phyloP scores from a whole-genome alignment of 257 asterid genomes.

The Misopates orontium region DNA sequence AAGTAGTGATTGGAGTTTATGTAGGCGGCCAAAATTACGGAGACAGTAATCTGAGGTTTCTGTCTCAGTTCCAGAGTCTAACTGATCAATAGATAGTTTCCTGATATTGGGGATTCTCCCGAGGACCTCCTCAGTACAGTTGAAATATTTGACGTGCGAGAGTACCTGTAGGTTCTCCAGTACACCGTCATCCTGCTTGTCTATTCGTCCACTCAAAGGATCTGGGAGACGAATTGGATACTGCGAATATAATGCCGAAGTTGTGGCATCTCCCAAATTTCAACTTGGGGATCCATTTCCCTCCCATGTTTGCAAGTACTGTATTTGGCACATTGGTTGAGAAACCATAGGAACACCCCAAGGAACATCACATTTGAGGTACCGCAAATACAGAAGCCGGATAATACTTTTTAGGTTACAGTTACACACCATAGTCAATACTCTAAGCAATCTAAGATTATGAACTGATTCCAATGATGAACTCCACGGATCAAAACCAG shows the following conservation, averaged over 20 bases:
- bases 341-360: background rate
- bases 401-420: background rate
- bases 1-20: slow-evolving; percentile 14
- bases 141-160: too few species aligned
- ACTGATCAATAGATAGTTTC: slow-evolving; percentile 17
- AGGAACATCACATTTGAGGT: background rate
- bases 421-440: background rate
- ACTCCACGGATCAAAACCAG: background rate
- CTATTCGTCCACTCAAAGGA: background rate
- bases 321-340: background rate
- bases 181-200: background rate
- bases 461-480: background rate
- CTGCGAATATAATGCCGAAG: slow-evolving; percentile 1
- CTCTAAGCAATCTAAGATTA: background rate
- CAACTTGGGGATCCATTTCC: background rate
- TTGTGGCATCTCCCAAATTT: slow-evolving; percentile 23
- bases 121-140: too few species aligned
- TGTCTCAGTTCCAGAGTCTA: background rate
- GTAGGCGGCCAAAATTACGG: slow-evolving; percentile 20
- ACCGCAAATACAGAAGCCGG: background rate
- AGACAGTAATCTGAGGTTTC: background rate
- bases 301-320: slow-evolving; percentile 5
- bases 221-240: background rate
- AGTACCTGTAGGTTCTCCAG: too few species aligned
- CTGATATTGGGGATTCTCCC: too few species aligned